Percentiles rank a stretch among this genome's conserved stretches.
phyloP scores from a whole-genome alignment of 192 early-diverging fungal species.

The Backusella tarrabulga region DNA sequence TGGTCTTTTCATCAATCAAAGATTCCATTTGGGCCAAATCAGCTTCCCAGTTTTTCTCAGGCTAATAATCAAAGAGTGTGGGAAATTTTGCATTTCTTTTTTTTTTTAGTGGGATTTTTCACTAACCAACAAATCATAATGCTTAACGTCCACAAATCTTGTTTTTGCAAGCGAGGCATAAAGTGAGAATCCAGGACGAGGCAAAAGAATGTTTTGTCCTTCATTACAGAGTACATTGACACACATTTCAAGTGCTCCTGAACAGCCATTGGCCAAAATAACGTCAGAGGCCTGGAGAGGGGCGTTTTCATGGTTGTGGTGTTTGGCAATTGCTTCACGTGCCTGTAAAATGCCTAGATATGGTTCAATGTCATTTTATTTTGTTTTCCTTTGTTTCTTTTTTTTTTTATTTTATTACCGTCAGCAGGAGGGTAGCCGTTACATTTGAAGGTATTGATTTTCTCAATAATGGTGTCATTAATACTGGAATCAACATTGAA shows the following conservation, averaged over 20 bases:
- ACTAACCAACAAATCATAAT: slow-evolving; percentile 74
- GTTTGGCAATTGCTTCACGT: slow-evolving; percentile 73
- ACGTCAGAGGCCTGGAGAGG: slow-evolving; percentile 75
- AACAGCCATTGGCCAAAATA: slow-evolving; percentile 79
- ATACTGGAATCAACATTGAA: slow-evolving; percentile 72
- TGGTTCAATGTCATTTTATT: background rate
- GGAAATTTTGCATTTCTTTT: background rate
- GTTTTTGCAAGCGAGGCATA: slow-evolving; percentile 80
- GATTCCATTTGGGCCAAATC: slow-evolving; percentile 79
- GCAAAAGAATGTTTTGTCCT: slow-evolving; percentile 85
- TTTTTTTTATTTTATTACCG: slow-evolving; percentile 43
- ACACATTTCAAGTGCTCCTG: slow-evolving; percentile 72
- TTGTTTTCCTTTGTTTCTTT: background rate
- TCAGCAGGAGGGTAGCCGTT: slow-evolving; percentile 84
- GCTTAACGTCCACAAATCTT: slow-evolving; percentile 74
- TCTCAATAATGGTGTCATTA: slow-evolving; percentile 70
- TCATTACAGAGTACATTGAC: slow-evolving; percentile 71
- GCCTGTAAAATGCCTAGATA: slow-evolving; percentile 48
- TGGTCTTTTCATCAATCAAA: slow-evolving; percentile 79
- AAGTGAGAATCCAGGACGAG: slow-evolving; percentile 82
- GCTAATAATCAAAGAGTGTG: slow-evolving; percentile 37
- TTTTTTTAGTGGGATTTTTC: background rate
- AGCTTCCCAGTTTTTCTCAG: slow-evolving; percentile 79
- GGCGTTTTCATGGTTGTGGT: slow-evolving; percentile 66
- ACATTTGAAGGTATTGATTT: slow-evolving; percentile 65